Conservation (phyloP, 106 monocot species). For the Hemerocallis citrina region DNA sequence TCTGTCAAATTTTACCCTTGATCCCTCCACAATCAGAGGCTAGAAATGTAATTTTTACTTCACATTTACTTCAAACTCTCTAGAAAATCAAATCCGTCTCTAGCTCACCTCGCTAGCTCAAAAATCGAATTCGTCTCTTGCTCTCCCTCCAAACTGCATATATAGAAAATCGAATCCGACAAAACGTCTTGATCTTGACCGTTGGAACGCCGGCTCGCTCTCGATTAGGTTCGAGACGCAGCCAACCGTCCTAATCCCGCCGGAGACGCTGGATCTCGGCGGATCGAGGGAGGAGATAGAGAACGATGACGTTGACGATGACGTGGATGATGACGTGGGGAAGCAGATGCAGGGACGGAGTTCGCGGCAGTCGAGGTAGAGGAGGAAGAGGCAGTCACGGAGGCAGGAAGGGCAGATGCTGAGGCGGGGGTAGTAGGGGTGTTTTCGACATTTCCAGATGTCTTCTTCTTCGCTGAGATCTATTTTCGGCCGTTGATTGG, state of each 20-base stretch:
- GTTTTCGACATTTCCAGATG: constrained; percentile 3
- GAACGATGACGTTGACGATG: constrained; percentile 34
- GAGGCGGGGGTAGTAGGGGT: constrained; percentile 1
- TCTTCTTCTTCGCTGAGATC: constrained; percentile 3
- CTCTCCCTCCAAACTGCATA: no score
- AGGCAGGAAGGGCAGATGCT: constrained; percentile 58
- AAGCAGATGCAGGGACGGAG: constrained; percentile 53
- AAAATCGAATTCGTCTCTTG: no score
- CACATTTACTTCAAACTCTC: no score
- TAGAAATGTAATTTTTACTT: no score
- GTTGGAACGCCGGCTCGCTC: constrained; percentile 45
- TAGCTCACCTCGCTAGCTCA: no score
- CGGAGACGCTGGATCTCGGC: constrained; percentile 12
- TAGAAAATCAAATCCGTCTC: no score
- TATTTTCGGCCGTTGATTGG: no score
- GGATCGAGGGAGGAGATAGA: constrained; percentile 19
- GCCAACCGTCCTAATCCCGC: constrained; percentile 26
- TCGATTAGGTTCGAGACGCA: constrained; percentile 46
- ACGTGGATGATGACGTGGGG: constrained; percentile 16
- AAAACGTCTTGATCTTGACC: constrained; percentile 79
- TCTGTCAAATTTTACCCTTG: no score
- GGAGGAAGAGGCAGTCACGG: constrained; percentile 42
- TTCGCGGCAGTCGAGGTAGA: constrained; percentile 67
- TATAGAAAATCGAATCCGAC: no score
- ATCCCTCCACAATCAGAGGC: no score